phyloP scores from a whole-genome alignment of 2,329 filamentous ascomycete genomes.

The Colletotrichum somersetense region DNA sequence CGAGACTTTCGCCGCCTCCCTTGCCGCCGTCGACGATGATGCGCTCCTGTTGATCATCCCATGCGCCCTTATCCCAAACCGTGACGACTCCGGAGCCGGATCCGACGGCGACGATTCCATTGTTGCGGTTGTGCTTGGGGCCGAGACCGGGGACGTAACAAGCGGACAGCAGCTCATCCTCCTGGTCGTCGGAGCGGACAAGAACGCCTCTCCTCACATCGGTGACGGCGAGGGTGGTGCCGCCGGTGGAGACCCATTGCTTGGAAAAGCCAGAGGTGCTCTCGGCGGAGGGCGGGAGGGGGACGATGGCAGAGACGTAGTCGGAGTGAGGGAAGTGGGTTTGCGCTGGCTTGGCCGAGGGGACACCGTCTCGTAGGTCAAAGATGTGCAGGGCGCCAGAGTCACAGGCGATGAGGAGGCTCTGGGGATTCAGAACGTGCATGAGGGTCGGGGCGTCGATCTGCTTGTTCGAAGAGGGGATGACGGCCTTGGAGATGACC shows the following conservation, averaged over 20 bases:
- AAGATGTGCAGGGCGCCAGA: constrained; percentile 89
- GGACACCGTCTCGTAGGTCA: constrained; percentile 77
- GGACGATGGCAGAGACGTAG: constrained; percentile 89
- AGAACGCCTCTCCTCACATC: constrained; percentile 89
- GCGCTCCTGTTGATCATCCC: constrained; percentile 95
- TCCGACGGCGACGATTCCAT: constrained; percentile 83
- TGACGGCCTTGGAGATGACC: constrained; percentile 84
- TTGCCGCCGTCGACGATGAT: constrained; percentile 78
- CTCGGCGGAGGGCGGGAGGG: constrained; percentile 81
- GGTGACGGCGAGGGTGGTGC: constrained; percentile 89
- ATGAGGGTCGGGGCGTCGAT: constrained; percentile 84
- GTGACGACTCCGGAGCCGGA: constrained; percentile 85
- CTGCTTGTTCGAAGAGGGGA: constrained; percentile 70
- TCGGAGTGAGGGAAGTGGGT: constrained; percentile 91
- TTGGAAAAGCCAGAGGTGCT: constrained; percentile 92
- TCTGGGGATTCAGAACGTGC: constrained; percentile 87
- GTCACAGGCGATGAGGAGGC: constrained; percentile 89
- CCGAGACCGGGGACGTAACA: constrained; percentile 83
- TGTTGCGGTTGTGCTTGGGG: constrained; percentile 72
- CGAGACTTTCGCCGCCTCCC: constrained; percentile 80
- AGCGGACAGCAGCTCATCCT: constrained; percentile 89
- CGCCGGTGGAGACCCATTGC: constrained; percentile 95
- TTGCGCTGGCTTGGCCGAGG: constrained; percentile 76
- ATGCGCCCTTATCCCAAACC: constrained; percentile 92
- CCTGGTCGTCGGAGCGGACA: constrained; percentile 92